Percentiles rank a stretch among this genome's conserved stretches.
Evolutionary conservation across 495 filamentous ascomycete species (phyloP).

Genomic region (Penicillium goetzii): DNA sequence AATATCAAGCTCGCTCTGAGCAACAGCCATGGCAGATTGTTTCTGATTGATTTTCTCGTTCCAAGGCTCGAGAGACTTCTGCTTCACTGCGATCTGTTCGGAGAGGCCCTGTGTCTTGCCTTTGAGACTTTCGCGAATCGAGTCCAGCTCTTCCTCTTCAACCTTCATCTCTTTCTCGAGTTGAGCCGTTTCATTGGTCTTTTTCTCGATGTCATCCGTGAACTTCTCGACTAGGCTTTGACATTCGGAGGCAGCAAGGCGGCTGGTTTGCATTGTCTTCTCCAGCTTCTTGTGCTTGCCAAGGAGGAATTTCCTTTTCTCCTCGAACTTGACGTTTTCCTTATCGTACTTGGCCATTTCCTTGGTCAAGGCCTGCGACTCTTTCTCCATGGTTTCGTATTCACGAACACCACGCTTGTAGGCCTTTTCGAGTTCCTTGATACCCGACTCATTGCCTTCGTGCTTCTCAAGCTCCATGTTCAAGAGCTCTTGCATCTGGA

Average conservation of each 20-base stretch:
- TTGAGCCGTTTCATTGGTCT: slow-evolving; percentile 66
- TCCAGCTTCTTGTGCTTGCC: slow-evolving; percentile 94
- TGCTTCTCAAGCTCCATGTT: slow-evolving; percentile 91
- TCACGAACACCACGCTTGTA: slow-evolving; percentile 83
- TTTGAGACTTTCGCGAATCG: slow-evolving; percentile 81
- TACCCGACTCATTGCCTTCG: slow-evolving; percentile 85
- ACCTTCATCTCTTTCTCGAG: slow-evolving; percentile 73
- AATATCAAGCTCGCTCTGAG: slow-evolving; percentile 91
- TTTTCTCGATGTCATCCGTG: slow-evolving; percentile 74
- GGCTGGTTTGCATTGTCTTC: slow-evolving; percentile 75
- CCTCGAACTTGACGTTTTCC: slow-evolving; percentile 94
- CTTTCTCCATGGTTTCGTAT: slow-evolving; percentile 79
- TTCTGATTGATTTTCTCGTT: slow-evolving; percentile 96
- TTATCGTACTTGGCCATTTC: slow-evolving; percentile 93
- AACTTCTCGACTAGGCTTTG: slow-evolving; percentile 77
- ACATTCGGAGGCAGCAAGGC: slow-evolving; percentile 71
- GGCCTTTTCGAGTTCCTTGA: slow-evolving; percentile 83
- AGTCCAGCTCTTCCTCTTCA: slow-evolving; percentile 80
- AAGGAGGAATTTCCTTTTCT: slow-evolving; percentile 90
- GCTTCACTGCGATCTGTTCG: slow-evolving; percentile 87
- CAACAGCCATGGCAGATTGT: slow-evolving; percentile 88
- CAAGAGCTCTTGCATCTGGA: slow-evolving; percentile 84
- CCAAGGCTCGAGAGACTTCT: slow-evolving; percentile 95
- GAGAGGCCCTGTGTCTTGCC: slow-evolving; percentile 95
- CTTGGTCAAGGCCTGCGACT: slow-evolving; percentile 76